Conservation (phyloP, 352 stramenopile genomes). For the Globisporangium nunn region DNA sequence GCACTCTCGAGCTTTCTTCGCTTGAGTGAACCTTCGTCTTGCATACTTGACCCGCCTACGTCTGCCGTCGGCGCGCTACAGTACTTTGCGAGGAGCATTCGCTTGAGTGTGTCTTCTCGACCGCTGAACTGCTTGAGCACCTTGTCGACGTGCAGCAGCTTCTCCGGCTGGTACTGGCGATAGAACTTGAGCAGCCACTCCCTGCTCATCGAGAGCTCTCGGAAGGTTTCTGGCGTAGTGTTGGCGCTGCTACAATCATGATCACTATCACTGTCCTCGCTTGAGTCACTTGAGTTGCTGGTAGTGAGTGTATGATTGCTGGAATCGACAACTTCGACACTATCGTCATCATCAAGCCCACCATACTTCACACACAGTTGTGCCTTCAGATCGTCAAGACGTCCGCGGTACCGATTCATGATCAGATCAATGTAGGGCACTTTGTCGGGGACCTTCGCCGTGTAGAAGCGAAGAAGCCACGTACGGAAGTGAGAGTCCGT, state of each 20-base stretch:
- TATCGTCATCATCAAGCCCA: background rate
- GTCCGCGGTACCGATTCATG: constrained; percentile 45
- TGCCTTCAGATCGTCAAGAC: constrained; percentile 43
- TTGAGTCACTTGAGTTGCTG: background rate
- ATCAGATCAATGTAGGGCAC: constrained; percentile 51
- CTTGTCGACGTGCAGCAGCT: constrained; percentile 32
- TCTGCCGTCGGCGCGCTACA: background rate
- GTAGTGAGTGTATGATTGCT: too few species aligned
- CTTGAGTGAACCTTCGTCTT: constrained; percentile 2
- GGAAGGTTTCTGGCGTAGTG: constrained; percentile 12
- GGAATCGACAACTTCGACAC: too few species aligned
- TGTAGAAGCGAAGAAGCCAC: constrained; percentile 50
- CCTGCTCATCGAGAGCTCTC: constrained; percentile 23
- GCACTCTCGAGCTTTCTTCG: constrained; percentile 8
- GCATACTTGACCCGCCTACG: background rate
- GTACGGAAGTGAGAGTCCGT: constrained; percentile 23
- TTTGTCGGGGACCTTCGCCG: constrained; percentile 33
- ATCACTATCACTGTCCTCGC: constrained; percentile 4
- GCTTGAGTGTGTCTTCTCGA: constrained; percentile 52
- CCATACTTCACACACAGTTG: constrained; percentile 52
- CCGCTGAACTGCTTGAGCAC: constrained; percentile 57
- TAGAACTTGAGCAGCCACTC: constrained; percentile 58
- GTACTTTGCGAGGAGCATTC: constrained; percentile 60
- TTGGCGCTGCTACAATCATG: background rate
- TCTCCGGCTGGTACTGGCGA: constrained; percentile 37